phyloP scores from a whole-genome alignment of 2,329 filamentous ascomycete species.

The Calonectria pteridis region DNA sequence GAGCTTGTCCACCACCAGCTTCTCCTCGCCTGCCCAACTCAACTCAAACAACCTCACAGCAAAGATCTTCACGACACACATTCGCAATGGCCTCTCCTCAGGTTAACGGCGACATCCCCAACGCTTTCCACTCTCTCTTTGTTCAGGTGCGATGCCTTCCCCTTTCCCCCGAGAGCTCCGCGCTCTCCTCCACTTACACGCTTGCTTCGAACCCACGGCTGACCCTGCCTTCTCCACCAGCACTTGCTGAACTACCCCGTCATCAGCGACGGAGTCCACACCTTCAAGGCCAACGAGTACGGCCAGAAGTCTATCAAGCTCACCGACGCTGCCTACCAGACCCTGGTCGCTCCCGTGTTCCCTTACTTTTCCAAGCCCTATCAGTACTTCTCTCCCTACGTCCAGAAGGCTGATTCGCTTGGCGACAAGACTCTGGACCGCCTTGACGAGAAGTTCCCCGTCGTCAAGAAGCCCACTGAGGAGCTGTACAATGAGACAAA shows the following conservation, averaged over 20 bases:
- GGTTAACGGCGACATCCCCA: slow-evolving; percentile 64
- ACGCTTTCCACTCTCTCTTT: slow-evolving; percentile 61
- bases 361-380: slow-evolving; percentile 81
- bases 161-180: neutral
- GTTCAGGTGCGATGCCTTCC: slow-evolving; percentile 56
- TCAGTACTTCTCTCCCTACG: slow-evolving; percentile 85
- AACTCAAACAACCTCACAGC: slow-evolving; percentile 31
- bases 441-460: slow-evolving; percentile 78
- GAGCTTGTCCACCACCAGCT: slow-evolving; percentile 23
- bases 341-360: slow-evolving; percentile 81
- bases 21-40: slow-evolving; percentile 6
- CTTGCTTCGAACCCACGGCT: neutral
- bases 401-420: slow-evolving; percentile 83
- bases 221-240: slow-evolving; percentile 57
- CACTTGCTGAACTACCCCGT: slow-evolving; percentile 89
- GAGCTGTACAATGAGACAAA: slow-evolving; percentile 76
- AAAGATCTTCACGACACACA: slow-evolving; percentile 2
- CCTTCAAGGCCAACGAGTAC: slow-evolving; percentile 84
- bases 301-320: slow-evolving; percentile 86
- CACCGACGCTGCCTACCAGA: slow-evolving; percentile 80
- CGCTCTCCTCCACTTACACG: neutral
- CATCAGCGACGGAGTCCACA: slow-evolving; percentile 81
- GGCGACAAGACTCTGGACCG: slow-evolving; percentile 78
- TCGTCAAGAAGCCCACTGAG: slow-evolving; percentile 80
- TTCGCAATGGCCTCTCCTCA: slow-evolving; percentile 55